These are phyloP conservation scores for Xerocomellus intermedius DNA, from an alignment of 768 basidiomycete species.

Conservation along the genomic window DNA sequence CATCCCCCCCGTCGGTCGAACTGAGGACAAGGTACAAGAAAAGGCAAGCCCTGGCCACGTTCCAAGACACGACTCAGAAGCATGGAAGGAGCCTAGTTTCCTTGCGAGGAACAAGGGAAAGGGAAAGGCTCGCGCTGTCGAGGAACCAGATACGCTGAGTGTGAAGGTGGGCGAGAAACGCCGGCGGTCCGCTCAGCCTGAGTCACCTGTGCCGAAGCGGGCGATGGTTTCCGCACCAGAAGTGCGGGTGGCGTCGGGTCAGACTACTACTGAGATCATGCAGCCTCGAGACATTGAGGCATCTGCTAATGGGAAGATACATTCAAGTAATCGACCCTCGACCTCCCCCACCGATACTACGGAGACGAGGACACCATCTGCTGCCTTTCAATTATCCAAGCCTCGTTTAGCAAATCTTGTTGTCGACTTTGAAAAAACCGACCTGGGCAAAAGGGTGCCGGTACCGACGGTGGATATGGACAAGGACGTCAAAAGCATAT, in stretches of 20 bases:
- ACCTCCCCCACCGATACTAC: background rate
- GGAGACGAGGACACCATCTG: background rate
- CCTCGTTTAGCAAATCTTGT: constrained; percentile 24
- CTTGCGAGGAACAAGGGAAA: constrained; percentile 23
- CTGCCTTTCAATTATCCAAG: background rate
- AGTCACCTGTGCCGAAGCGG: constrained; percentile 16
- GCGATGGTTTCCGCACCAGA: constrained; percentile 2
- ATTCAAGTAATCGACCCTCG: background rate
- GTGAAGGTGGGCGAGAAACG: constrained; percentile 15
- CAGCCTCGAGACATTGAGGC: background rate
- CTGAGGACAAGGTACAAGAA: background rate
- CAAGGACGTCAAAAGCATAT: background rate
- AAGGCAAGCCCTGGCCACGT: background rate
- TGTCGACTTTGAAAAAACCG: constrained; percentile 17
- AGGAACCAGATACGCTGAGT: constrained; percentile 2
- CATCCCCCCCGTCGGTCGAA: background rate
- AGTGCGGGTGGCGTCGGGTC: background rate
- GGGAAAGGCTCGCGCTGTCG: constrained; percentile 11
- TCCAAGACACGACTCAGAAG: constrained; percentile 24
- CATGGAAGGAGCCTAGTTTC: constrained; percentile 36
- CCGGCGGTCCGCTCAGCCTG: constrained; percentile 1
- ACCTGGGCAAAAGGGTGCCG: constrained; percentile 1
- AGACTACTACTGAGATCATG: background rate
- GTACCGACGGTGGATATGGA: constrained; percentile 11
- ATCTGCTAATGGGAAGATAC: background rate